Evolutionary conservation across 202 grass and related monocot species (phyloP).

Genomic region (Dendrocalamus latiflorus): DNA sequence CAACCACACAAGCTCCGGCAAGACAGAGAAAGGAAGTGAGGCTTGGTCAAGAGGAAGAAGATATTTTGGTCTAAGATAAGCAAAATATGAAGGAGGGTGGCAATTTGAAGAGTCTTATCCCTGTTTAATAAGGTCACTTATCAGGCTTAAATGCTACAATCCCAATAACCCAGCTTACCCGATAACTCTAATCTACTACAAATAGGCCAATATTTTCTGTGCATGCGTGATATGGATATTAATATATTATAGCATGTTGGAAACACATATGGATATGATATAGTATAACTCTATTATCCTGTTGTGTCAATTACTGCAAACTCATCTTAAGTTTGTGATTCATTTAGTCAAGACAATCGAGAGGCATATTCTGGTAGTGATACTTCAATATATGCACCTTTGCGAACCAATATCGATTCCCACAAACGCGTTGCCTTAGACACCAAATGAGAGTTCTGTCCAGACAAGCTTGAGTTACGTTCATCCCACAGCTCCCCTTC

Average conservation of each 20-base stretch:
- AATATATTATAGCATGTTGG: background rate
- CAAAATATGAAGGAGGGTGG: no score
- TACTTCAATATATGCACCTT: conserved; percentile 49
- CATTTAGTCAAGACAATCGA: background rate
- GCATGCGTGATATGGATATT: background rate
- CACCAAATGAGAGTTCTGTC: conserved; percentile 89
- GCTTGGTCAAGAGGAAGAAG: no score
- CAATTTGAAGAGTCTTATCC: background rate
- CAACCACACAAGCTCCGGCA: no score
- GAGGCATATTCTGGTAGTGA: conserved; percentile 17
- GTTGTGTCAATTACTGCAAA: background rate
- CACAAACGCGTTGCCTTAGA: conserved; percentile 88
- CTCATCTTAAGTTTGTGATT: background rate
- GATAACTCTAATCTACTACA: background rate
- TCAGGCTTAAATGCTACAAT: background rate
- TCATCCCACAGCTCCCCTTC: conserved; percentile 92
- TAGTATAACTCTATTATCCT: background rate
- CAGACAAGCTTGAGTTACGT: conserved; percentile 62
- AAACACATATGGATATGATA: background rate
- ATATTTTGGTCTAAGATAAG: no score
- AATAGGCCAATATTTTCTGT: background rate
- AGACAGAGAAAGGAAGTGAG: no score
- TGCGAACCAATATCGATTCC: conserved; percentile 96
- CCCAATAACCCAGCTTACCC: background rate
- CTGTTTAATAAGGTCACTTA: background rate